Evolutionary conservation across 2,329 filamentous ascomycete genomes (phyloP).

Genomic region (Cadophora sp.): DNA sequence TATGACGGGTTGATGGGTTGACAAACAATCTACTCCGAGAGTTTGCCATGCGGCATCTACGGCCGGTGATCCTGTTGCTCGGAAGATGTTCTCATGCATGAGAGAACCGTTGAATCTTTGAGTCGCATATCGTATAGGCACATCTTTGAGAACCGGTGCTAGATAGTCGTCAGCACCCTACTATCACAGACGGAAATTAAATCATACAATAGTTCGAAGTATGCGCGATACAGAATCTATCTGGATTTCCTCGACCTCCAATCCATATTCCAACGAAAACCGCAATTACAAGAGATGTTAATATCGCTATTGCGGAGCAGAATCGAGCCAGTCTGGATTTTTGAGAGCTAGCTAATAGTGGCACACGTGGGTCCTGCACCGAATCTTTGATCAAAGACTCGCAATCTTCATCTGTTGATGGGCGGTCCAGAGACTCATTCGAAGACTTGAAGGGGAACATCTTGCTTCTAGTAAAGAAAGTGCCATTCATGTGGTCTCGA

Average conservation of each 20-base stretch:
- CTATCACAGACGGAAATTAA: too few relatives aligned
- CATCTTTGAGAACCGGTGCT: conserved; percentile 48
- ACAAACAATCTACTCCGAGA: conserved; percentile 55
- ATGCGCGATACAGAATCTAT: conserved; percentile 15
- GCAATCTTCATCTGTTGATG: conserved; percentile 19
- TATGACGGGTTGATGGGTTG: not conserved
- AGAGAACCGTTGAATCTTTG: conserved; percentile 57
- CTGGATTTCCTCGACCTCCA: conserved; percentile 10
- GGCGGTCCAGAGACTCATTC: not conserved
- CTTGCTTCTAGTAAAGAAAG: not conserved
- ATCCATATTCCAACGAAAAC: conserved; percentile 7
- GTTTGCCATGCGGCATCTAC: conserved; percentile 58
- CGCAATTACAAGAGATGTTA: not conserved
- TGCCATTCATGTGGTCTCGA: not conserved
- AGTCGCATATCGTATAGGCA: conserved; percentile 50
- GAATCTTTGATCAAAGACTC: conserved; percentile 16
- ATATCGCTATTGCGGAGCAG: not conserved
- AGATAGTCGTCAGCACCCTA: conserved; percentile 12
- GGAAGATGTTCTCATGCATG: conserved; percentile 55
- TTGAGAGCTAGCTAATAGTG: not conserved
- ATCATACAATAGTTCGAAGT: conserved; percentile 31
- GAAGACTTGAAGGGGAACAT: conserved; percentile 12
- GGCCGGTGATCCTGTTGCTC: conserved; percentile 50
- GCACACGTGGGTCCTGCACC: not conserved
- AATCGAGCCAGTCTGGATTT: not conserved